Evolutionary conservation across 169 alveolate species (phyloP).

Genomic region (Eimeria sp.): DNA sequence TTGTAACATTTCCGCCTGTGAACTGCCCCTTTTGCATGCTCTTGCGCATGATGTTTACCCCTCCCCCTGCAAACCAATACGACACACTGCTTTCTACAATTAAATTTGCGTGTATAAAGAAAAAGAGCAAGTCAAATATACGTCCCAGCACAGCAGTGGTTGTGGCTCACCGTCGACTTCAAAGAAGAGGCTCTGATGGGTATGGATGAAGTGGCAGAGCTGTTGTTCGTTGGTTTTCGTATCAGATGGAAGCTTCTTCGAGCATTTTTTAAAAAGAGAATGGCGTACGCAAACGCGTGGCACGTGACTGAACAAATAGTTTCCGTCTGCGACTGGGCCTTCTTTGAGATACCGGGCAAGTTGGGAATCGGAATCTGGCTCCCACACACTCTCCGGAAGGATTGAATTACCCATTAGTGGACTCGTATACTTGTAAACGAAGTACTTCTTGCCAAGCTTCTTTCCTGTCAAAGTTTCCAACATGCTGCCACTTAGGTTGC

Average conservation of each 20-base stretch:
- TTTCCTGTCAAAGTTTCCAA: conserved; percentile 55
- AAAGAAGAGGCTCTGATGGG: conserved; percentile 36
- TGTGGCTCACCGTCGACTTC: conserved; percentile 52
- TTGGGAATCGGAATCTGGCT: conserved; percentile 4
- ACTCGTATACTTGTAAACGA: conserved; percentile 31
- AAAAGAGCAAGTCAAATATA: not conserved
- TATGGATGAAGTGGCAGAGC: conserved; percentile 68
- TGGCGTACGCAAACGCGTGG: conserved; percentile 65
- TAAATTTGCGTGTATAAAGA: not conserved
- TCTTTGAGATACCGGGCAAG: conserved; percentile 16
- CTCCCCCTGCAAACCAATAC: conserved; percentile 22
- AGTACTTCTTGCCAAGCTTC: conserved; percentile 7
- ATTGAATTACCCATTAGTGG: not conserved
- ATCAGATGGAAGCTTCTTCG: conserved; percentile 23
- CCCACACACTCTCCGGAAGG: conserved; percentile 60
- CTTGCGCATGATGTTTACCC: conserved; percentile 42
- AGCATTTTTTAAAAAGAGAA: not conserved
- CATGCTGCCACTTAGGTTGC: conserved; percentile 67
- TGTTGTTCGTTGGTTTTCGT: not conserved
- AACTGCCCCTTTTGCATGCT: conserved; percentile 3
- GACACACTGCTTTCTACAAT: not conserved
- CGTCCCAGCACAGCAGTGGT: not conserved
- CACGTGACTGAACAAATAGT: not conserved
- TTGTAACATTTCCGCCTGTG: not conserved
- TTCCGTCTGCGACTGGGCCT: not conserved